phyloP scores from a whole-genome alignment of 257 asterid genomes.

The Paraleonurus japonicus region DNA sequence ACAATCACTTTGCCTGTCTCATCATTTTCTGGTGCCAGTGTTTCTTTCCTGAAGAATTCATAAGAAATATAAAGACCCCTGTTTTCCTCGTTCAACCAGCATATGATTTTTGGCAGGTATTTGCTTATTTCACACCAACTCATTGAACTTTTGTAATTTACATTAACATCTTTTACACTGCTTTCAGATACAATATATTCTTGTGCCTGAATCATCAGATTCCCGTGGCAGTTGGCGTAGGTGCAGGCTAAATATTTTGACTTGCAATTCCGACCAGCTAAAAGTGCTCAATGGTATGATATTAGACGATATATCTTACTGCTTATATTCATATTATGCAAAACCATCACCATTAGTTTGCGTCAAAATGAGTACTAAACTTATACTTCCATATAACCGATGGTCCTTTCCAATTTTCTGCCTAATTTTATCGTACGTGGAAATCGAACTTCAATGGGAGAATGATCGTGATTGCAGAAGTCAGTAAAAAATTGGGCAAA shows the following conservation, averaged over 20 bases:
- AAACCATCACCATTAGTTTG: background rate
- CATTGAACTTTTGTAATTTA: background rate
- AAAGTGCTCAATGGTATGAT: conserved; percentile 73
- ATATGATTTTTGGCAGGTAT: conserved; percentile 96
- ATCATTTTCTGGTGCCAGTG: conserved; percentile 49
- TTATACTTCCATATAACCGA: background rate
- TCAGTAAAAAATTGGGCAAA: background rate
- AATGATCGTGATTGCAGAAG: background rate
- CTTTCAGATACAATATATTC: conserved; percentile 71
- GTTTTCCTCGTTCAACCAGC: conserved; percentile 86
- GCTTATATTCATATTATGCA: background rate
- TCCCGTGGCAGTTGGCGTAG: conserved; percentile 58
- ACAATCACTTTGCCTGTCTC: conserved; percentile 16
- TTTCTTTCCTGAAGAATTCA: conserved; percentile 88
- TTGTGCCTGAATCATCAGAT: conserved; percentile 68
- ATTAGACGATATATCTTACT: background rate
- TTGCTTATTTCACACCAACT: conserved; percentile 13
- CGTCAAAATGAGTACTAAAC: background rate
- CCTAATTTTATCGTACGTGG: background rate
- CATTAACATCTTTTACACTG: background rate
- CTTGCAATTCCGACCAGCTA: conserved; percentile 67
- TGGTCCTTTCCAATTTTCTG: background rate
- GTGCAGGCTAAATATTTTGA: conserved; percentile 67
- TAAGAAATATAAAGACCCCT: conserved; percentile 70
- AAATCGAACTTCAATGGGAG: background rate